These are phyloP conservation scores for Suillus discolor DNA, from an alignment of 768 basidiomycete species.

Conservation along the genomic window DNA sequence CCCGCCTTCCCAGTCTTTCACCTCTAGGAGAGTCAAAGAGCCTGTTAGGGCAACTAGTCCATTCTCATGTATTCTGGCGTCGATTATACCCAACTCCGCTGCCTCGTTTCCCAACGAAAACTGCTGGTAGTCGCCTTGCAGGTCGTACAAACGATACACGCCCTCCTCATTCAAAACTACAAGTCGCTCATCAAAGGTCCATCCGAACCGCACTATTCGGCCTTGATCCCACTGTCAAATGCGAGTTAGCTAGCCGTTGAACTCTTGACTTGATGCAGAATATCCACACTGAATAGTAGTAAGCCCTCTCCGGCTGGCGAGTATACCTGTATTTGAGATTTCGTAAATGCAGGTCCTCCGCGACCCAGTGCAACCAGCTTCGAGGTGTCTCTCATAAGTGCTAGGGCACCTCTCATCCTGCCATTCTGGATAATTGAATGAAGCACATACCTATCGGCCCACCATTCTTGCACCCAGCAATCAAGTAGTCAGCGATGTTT, in stretches of 20 bases:
- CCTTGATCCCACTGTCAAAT: constrained; percentile 85
- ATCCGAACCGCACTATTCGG: constrained; percentile 80
- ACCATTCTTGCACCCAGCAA: constrained; percentile 82
- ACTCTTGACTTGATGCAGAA: constrained; percentile 11
- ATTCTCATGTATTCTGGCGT: constrained; percentile 83
- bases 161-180: constrained; percentile 92
- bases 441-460: constrained; percentile 78
- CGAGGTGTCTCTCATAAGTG: constrained; percentile 82
- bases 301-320: constrained; percentile 81
- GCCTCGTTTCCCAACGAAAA: constrained; percentile 84
- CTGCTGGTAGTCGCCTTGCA: constrained; percentile 85
- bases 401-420: constrained; percentile 40
- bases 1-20: constrained; percentile 86
- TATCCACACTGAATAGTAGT: constrained; percentile 72
- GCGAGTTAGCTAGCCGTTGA: constrained; percentile 16
- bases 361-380: constrained; percentile 77
- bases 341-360: constrained; percentile 56
- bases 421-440: constrained; percentile 10
- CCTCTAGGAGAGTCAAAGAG: constrained; percentile 75
- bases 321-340: constrained; percentile 85
- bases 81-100: constrained; percentile 78
- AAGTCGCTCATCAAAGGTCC: constrained; percentile 82
- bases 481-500: constrained; percentile 75
- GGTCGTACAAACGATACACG: constrained; percentile 84
- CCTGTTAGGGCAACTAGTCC: constrained; percentile 88